Percentiles rank a stretch among this genome's conserved stretches.
Evolutionary conservation across 768 basidiomycete species (phyloP).

Genomic region (Lentinula guzmanii): DNA sequence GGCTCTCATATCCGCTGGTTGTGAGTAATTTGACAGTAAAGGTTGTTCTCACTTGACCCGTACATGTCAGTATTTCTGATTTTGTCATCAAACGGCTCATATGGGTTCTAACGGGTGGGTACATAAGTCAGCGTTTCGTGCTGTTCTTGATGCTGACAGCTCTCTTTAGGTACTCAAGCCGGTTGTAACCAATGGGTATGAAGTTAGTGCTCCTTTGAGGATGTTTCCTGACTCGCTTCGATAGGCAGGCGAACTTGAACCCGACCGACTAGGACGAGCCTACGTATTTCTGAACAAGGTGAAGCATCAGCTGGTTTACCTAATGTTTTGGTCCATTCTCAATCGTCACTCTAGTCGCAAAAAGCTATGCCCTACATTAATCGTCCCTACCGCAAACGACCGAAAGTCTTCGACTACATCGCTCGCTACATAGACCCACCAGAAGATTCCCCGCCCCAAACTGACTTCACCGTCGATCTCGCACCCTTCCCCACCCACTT

Average conservation of each 20-base stretch:
- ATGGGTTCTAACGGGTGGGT: constrained; percentile 52
- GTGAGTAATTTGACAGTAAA: constrained; percentile 21
- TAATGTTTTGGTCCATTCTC: background rate
- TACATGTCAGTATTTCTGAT: constrained; percentile 35
- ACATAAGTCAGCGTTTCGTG: constrained; percentile 10
- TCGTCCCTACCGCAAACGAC: constrained; percentile 43
- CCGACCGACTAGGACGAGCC: constrained; percentile 48
- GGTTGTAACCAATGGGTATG: constrained; percentile 58
- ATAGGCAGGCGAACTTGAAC: constrained; percentile 48
- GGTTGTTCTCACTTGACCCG: background rate
- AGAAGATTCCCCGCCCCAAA: constrained; percentile 38
- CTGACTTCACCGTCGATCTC: constrained; percentile 40
- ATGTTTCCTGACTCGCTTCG: background rate
- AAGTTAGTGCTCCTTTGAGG: background rate
- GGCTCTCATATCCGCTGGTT: constrained; percentile 52
- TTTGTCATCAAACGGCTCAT: constrained; percentile 54
- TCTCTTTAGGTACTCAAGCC: constrained; percentile 39
- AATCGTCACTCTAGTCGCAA: constrained; percentile 29
- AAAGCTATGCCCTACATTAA: constrained; percentile 60
- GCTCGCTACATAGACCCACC: constrained; percentile 56
- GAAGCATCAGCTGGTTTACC: background rate
- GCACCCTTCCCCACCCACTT: constrained; percentile 51
- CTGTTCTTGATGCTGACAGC: constrained; percentile 14
- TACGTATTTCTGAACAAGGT: constrained; percentile 63
- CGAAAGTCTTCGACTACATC: constrained; percentile 35